Evolutionary conservation across 1,284 basidiomycete species (phyloP), one percentile per base, ranked within the genome.

Genomic region (Phellopilus nigrolimitatus): DNA sequence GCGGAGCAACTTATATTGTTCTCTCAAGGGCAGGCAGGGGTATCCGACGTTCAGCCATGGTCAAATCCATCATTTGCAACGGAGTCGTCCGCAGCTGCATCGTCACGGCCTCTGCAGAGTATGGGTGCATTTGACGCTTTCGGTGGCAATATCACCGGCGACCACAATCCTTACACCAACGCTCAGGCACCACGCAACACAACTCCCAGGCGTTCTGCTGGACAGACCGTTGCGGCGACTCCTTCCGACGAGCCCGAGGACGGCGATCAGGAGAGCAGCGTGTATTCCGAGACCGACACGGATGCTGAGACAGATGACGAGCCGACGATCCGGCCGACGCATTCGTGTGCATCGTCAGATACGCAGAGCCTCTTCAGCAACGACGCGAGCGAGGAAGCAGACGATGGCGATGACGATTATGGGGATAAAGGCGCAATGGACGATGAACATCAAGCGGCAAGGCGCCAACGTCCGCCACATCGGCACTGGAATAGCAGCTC

Each of bases 1-100:
- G 93, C 92, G 3, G 90, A 95, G 62, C 88, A 95, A 61, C 78
- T 99, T 50, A 73, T 85, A 31, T 63, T 78, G 33, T 87, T 86
- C 60, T 81, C 82, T 13, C 71, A 74, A 50, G 71, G 74, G 9
- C 60, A 66, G 55, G 65, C 52, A 54, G 61, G 43, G 50, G 57
- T 53, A 57, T 65, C 57, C 51, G 66, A 44, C 7, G 60, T 53
- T 47, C 57, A 58, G 1, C 60, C 54, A 6, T 58, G 66, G 3
- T 53, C 64, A 0, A 57, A 15, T 52, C 58, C 15, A 56, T 60
- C 6, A n/a, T n/a, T n/a, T 66, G 39, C 56, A 12, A 41, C 56
- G 44, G 51, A 49, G 31, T 40, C 38, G 5, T 27, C 59, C 10
- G 45, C 57, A 28, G 8, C 39, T 24, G 21, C 47, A 9, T 31